Conservation (phyloP, 1,139 yeast genomes). For the Meyerozyma elateridarum region DNA sequence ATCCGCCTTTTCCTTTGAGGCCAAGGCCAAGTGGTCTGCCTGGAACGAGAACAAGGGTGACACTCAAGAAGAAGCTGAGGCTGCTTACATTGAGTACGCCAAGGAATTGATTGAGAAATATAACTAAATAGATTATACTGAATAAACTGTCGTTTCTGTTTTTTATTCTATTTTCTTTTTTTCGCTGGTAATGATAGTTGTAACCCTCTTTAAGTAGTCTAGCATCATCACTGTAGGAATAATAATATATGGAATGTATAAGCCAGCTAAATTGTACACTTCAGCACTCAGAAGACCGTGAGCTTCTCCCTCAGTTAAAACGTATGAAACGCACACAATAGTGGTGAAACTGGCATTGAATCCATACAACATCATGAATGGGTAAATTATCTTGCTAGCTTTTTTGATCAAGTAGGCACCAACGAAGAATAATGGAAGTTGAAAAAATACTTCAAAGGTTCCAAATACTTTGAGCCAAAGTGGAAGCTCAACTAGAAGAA, state of each 20-base stretch:
- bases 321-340: constrained; percentile 52
- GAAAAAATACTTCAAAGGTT: constrained; percentile 64
- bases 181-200: neutral
- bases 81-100: constrained; percentile 72
- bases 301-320: constrained; percentile 26
- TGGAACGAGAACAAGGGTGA: constrained; percentile 89
- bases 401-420: constrained; percentile 23
- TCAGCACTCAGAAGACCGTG: constrained; percentile 35
- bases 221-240: constrained; percentile 56
- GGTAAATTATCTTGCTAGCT: constrained; percentile 31
- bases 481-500: constrained; percentile 49
- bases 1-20: constrained; percentile 87
- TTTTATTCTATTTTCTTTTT: neutral
- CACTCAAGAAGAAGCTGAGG: constrained; percentile 86
- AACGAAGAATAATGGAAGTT: constrained; percentile 68
- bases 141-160: neutral
- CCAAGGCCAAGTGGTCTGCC: constrained; percentile 96
- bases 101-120: constrained; percentile 57
- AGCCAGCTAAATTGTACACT: constrained; percentile 36
- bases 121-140: constrained; percentile 13
- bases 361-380: constrained; percentile 61
- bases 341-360: constrained; percentile 76
- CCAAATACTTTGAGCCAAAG: constrained; percentile 75
- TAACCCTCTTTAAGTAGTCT: constrained; percentile 25
- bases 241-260: constrained; percentile 65